Conservation (phyloP, 1,284 basidiomycete species). For the Cryptococcus sp. region DNA sequence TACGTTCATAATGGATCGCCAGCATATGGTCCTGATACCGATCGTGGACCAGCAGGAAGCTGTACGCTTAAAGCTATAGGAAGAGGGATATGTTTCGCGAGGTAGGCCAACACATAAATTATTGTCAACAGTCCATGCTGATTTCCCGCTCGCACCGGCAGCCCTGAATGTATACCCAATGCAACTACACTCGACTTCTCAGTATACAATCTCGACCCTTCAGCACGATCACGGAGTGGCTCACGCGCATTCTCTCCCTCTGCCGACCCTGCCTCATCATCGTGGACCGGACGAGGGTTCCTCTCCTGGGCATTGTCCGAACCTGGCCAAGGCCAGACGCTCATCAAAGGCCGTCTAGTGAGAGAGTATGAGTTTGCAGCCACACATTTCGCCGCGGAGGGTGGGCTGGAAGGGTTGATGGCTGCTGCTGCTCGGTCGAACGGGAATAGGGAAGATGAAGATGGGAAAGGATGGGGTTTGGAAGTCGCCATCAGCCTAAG, state of each 20-base stretch:
- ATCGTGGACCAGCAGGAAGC: slow-evolving; percentile 28
- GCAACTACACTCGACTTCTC: slow-evolving; percentile 40
- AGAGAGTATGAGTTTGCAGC: slow-evolving; percentile 44
- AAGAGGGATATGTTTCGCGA: slow-evolving; percentile 47
- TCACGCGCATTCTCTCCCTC: slow-evolving; percentile 11
- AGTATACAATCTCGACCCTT: slow-evolving; percentile 49
- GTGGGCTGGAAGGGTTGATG: slow-evolving; percentile 46
- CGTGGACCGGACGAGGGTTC: slow-evolving; percentile 47
- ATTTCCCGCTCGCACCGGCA: slow-evolving; percentile 9
- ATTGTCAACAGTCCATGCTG: neutral
- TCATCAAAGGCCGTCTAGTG: slow-evolving; percentile 40
- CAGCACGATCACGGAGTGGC: neutral
- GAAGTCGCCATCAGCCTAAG: slow-evolving; percentile 44
- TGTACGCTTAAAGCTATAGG: slow-evolving; percentile 40
- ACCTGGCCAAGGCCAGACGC: slow-evolving; percentile 28
- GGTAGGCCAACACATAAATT: slow-evolving; percentile 23
- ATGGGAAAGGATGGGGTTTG: slow-evolving; percentile 48
- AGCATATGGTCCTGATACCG: slow-evolving; percentile 3
- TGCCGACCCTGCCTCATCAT: slow-evolving; percentile 6
- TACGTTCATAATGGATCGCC: slow-evolving; percentile 36
- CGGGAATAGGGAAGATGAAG: slow-evolving; percentile 22
- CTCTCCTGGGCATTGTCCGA: slow-evolving; percentile 46
- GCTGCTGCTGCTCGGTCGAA: slow-evolving; percentile 25
- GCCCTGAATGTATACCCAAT: slow-evolving; percentile 47
- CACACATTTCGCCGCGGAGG: slow-evolving; percentile 29